These are phyloP conservation scores for Ceratocystis ficicola DNA, from an alignment of 2,329 filamentous ascomycete genomes.

Conservation along the genomic window DNA sequence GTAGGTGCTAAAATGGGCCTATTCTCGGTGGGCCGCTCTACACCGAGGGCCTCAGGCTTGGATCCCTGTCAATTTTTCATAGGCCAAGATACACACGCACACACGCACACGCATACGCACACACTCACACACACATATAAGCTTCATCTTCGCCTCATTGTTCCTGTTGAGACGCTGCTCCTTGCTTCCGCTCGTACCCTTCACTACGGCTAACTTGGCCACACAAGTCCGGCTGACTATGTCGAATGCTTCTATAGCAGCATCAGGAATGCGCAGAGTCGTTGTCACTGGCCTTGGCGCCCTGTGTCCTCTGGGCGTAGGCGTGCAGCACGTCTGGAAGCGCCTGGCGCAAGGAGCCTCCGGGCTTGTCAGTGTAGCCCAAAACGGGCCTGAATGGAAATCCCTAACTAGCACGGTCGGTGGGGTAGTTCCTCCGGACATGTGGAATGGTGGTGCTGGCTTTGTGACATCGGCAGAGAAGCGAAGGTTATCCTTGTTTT, in stretches of 20 bases:
- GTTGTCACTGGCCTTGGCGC: slow-evolving; percentile 76
- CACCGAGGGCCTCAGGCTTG: background rate
- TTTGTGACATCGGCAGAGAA: slow-evolving; percentile 38
- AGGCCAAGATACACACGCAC: background rate
- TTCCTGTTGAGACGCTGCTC: background rate
- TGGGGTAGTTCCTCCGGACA: slow-evolving; percentile 56
- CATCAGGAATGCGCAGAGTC: slow-evolving; percentile 40
- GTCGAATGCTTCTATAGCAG: slow-evolving; percentile 3
- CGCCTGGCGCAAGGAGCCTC: slow-evolving; percentile 68
- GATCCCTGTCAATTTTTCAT: background rate
- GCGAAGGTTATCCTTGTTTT: slow-evolving; percentile 78
- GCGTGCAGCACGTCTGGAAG: slow-evolving; percentile 64
- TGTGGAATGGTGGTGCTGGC: slow-evolving; percentile 45
- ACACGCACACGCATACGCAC: background rate
- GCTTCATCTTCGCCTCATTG: background rate
- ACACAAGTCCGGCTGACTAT: background rate
- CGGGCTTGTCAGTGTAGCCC: slow-evolving; percentile 62
- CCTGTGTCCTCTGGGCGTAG: slow-evolving; percentile 72
- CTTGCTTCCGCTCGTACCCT: background rate
- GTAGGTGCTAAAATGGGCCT: background rate
- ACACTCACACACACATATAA: background rate
- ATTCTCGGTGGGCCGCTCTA: background rate
- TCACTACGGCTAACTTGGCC: background rate
- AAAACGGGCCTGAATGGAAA: slow-evolving; percentile 51
- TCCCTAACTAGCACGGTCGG: slow-evolving; percentile 75